phyloP scores from a whole-genome alignment of 2,329 filamentous ascomycete species.

The Truncatella angustata region DNA sequence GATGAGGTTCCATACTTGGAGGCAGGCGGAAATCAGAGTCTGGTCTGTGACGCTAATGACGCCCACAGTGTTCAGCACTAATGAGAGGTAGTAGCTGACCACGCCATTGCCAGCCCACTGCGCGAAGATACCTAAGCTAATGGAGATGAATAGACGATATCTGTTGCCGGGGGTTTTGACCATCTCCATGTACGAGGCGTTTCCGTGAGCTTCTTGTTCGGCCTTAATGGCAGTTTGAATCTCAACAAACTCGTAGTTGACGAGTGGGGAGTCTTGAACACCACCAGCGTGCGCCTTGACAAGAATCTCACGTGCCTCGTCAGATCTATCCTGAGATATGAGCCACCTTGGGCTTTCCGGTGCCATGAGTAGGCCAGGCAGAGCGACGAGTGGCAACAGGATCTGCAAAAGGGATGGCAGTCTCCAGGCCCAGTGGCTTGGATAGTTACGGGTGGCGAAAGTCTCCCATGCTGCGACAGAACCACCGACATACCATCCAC shows the following conservation, averaged over 20 bases:
- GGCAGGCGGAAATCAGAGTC: constrained; percentile 13
- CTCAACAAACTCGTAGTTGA: not conserved
- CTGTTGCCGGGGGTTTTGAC: not conserved
- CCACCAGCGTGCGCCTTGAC: not conserved
- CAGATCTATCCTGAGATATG: not conserved
- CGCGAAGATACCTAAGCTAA: not conserved
- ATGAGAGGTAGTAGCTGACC: not conserved
- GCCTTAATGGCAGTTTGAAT: not conserved
- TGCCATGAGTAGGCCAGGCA: not conserved
- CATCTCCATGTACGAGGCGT: constrained; percentile 3
- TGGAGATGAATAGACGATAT: not conserved
- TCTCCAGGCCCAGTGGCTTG: constrained; percentile 6
- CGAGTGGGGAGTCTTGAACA: not conserved
- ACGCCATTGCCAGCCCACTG: constrained; percentile 10
- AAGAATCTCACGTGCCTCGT: not conserved
- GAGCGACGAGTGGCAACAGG: not conserved
- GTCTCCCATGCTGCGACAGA: constrained; percentile 26
- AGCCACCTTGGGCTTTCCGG: constrained; percentile 10
- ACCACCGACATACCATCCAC: constrained; percentile 27
- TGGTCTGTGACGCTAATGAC: constrained; percentile 11
- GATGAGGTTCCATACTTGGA: constrained; percentile 14
- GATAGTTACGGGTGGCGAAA: constrained; percentile 13
- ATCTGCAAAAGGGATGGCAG: constrained; percentile 5
- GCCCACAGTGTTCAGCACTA: not conserved
- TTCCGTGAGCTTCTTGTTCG: not conserved